phyloP scores from a whole-genome alignment of 345 rosid genomes.

The Adansonia digitata region DNA sequence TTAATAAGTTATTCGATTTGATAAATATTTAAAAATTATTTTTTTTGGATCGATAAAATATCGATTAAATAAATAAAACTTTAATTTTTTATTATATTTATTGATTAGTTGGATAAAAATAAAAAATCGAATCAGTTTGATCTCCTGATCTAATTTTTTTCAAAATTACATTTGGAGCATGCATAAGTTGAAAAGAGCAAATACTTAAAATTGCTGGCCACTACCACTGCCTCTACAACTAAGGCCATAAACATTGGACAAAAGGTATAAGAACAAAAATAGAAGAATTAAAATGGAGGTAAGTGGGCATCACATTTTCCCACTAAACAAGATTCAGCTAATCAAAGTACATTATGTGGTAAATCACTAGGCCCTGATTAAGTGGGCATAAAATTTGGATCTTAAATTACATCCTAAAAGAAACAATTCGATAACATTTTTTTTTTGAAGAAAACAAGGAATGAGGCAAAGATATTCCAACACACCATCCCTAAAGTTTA shows the following conservation, averaged over 20 bases:
- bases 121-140: too few species aligned
- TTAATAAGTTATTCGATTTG: too few species aligned
- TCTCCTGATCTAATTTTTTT: too few species aligned
- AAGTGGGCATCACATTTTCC: slow-evolving; percentile 18
- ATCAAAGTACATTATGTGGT: slow-evolving; percentile 10
- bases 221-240: not conserved
- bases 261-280: not conserved
- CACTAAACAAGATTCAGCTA: slow-evolving; percentile 5
- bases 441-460: slow-evolving; percentile 1
- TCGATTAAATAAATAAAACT: too few species aligned
- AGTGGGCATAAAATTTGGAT: not conserved
- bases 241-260: slow-evolving; percentile 1
- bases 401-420: slow-evolving; percentile 4
- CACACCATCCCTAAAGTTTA: slow-evolving; percentile 22
- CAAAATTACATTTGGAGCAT: too few species aligned
- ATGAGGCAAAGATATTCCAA: slow-evolving; percentile 5
- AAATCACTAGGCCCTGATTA: not conserved
- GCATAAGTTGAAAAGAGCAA: not conserved
- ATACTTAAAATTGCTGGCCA: slow-evolving; percentile 10
- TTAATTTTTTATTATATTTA: too few species aligned
- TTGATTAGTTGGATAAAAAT: too few species aligned
- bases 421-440: not conserved
- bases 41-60: too few species aligned
- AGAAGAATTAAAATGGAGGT: not conserved
- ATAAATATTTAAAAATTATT: too few species aligned